Base-by-base conservation (phyloP, 2,329 filamentous ascomycete genomes). In the Pseudovirgaria hyperparasitica region DNA sequence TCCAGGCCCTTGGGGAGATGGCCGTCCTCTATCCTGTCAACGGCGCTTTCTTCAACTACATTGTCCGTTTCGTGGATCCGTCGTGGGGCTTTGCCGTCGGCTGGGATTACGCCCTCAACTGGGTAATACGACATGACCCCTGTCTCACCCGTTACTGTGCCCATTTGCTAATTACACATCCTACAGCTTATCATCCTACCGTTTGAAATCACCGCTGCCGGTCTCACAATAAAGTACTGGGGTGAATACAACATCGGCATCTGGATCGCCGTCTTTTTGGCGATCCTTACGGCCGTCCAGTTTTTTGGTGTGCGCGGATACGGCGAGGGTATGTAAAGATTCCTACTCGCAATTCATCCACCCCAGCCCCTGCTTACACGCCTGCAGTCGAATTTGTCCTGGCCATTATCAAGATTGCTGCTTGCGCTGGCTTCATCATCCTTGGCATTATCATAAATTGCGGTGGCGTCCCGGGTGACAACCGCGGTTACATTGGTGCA, bases 371-470 rank as follows among this genome's bases (percentile, higher is more conserved):
- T 20, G 19, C 19, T n/a, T n/a, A n/a, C n/a, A n/a, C n/a, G n/a
- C n/a, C 6, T 13, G 4, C 39, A 54, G 65, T 72, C 35, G 71
- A 76, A 40, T 75, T 73, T 35, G 32, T 67, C 14, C 61, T 75
- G 12, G 61, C 60, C 35, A 53, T 65, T 30, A 60, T 75, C 44
- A 76, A 76, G 47, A 60, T 76, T 37, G 41, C 54, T 9, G 68
- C 72, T 23, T 65, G 67, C 40, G 54, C 66, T 7, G 73, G 72
- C 5, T 77, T 78, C 46, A 77, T 78, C 45, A 62, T 79, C 37
- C 53, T 76, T 15, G 71, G 67, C 23, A 71, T 76, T 28, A 50
- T 74, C 30, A 63, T 75, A 41, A 62, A 72, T 45, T 59, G 55
- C 28, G 71, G 70, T 22, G 71, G 67, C 27, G 72, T 71, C 1